These are phyloP conservation scores for Paracoccidioides lutzii DNA, from an alignment of 2,329 filamentous ascomycete species.

Conservation along the genomic window DNA sequence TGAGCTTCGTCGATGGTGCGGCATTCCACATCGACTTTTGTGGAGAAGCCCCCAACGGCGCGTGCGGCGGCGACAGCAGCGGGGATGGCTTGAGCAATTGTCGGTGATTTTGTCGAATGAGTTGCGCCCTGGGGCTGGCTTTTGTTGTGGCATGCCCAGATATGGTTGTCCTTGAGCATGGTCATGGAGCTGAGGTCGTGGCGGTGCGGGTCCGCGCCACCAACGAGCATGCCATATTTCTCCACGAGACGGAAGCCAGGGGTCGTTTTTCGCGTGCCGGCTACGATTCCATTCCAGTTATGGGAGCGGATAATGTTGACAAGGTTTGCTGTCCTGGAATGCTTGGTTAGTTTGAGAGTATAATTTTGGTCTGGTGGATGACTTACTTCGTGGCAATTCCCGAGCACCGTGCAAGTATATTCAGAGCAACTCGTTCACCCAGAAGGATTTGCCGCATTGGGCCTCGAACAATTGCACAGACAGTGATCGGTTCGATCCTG, in stretches of 20 bases:
- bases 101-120: slow-evolving; percentile 7
- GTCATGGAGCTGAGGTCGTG: slow-evolving; percentile 91
- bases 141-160: slow-evolving; percentile 64
- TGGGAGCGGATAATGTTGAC: slow-evolving; percentile 41
- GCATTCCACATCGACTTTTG: slow-evolving; percentile 95
- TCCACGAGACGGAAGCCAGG: slow-evolving; percentile 91
- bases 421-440: slow-evolving; percentile 87
- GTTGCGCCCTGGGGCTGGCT: not conserved
- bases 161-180: slow-evolving; percentile 98
- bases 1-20: slow-evolving; percentile 78
- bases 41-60: slow-evolving; percentile 69
- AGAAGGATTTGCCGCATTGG: slow-evolving; percentile 73
- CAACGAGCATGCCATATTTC: slow-evolving; percentile 95
- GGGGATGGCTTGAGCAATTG: slow-evolving; percentile 54
- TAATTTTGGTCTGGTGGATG: not conserved
- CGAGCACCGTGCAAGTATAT: slow-evolving; percentile 79
- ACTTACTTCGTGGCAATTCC: slow-evolving; percentile 63
- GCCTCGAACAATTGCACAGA: slow-evolving; percentile 71
- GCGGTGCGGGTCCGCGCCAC: slow-evolving; percentile 80
- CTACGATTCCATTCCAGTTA: slow-evolving; percentile 73
- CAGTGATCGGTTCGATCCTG: slow-evolving; percentile 48
- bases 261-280: slow-evolving; percentile 92
- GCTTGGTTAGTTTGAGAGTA: slow-evolving; percentile 9
- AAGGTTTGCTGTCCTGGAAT: slow-evolving; percentile 31
- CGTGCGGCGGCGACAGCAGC: slow-evolving; percentile 76